Conservation (phyloP, 768 basidiomycete genomes). For the Tylopilus intermedius region DNA sequence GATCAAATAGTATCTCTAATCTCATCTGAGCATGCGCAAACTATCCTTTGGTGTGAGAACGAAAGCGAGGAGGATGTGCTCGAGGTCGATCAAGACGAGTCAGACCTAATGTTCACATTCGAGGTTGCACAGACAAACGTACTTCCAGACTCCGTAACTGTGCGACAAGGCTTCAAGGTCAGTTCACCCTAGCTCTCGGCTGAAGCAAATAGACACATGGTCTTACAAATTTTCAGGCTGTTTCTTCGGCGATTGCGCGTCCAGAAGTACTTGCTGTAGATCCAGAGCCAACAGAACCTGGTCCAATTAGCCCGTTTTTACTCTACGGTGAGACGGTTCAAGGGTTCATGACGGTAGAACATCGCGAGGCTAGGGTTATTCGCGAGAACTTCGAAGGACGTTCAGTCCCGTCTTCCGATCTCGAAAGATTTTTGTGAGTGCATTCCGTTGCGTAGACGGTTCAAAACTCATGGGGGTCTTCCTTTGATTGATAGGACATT, state of each 20-base stretch:
- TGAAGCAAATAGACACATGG: no score
- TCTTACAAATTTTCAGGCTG: no score
- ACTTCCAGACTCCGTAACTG: constrained; percentile 46
- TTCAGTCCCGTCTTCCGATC: neutral
- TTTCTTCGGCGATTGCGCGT: no score
- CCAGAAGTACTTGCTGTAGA: no score
- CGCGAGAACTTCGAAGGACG: no score
- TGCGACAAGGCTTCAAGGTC: constrained; percentile 45
- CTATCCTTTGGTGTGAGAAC: constrained; percentile 41
- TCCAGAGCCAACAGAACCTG: no score
- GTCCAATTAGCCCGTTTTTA: no score
- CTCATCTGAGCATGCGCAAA: constrained; percentile 41
- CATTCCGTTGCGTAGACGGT: no score
- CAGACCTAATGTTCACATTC: constrained; percentile 48
- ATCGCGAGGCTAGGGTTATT: no score
- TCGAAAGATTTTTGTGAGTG: constrained; percentile 21
- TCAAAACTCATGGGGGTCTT: neutral
- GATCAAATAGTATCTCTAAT: no score
- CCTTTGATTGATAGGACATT: constrained; percentile 11
- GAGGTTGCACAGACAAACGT: constrained; percentile 52
- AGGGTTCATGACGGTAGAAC: no score
- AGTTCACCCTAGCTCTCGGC: neutral
- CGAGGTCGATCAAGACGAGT: constrained; percentile 36
- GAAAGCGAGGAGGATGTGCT: constrained; percentile 20
- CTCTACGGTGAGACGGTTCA: no score